Evolutionary conservation across 2,329 filamentous ascomycete species (phyloP).

Genomic region (Orbilia quercus): DNA sequence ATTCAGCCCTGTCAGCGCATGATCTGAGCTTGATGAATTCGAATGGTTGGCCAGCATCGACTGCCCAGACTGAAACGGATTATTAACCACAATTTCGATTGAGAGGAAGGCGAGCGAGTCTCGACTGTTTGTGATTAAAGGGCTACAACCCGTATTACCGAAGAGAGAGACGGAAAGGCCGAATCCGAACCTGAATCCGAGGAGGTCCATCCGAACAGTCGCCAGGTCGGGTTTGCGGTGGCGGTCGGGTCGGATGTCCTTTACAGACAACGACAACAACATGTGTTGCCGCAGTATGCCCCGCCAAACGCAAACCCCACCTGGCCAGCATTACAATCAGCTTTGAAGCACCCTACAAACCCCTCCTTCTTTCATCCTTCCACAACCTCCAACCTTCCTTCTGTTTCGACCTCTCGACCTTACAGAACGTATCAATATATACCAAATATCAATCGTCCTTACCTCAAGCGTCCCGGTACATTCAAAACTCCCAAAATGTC

Average conservation of each 20-base stretch:
- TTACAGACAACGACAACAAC: no score
- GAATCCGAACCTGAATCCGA: no score
- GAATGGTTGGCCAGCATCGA: constrained; percentile 34
- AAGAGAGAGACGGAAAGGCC: no score
- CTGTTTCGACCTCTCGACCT: neutral
- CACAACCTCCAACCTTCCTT: neutral
- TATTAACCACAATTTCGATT: neutral
- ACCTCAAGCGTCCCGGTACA: constrained; percentile 16
- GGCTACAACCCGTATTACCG: no score
- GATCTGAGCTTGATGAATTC: neutral
- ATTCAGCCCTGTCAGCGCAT: constrained; percentile 32
- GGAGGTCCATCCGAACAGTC: no score
- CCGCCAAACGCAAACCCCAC: constrained; percentile 1
- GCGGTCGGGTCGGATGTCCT: no score
- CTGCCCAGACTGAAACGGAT: neutral
- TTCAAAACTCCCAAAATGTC: constrained; percentile 59
- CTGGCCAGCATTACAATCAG: neutral
- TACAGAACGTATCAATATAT: constrained; percentile 59
- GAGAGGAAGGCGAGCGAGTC: no score
- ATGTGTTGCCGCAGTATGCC: no score
- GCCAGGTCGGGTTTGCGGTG: no score
- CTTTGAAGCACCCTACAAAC: neutral
- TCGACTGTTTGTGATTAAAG: no score
- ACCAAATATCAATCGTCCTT: constrained; percentile 38
- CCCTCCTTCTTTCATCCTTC: neutral